Conservation (phyloP, 2,329 filamentous ascomycete genomes). For the Reticulascus tulasneorum region DNA sequence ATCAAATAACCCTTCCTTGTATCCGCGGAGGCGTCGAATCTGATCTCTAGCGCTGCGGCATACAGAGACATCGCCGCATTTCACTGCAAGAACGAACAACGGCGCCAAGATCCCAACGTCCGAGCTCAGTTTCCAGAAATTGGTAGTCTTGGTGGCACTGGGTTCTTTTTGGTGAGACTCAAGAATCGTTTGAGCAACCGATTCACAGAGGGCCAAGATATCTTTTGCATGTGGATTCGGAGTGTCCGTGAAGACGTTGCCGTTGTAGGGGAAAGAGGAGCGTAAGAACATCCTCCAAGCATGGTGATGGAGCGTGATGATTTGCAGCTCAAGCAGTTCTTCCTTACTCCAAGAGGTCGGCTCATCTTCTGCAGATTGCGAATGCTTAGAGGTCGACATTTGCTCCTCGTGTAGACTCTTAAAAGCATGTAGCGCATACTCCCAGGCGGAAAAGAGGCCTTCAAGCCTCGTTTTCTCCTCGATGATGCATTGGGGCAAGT, state of each 20-base stretch:
- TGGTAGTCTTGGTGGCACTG: background rate
- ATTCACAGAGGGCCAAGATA: background rate
- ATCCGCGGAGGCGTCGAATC: background rate
- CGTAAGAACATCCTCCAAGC: background rate
- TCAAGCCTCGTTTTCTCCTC: background rate
- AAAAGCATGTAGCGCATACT: background rate
- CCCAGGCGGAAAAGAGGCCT: background rate
- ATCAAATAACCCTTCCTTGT: slow-evolving; percentile 1
- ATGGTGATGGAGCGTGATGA: background rate
- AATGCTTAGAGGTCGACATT: background rate
- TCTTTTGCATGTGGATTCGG: background rate
- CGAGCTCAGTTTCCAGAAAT: background rate
- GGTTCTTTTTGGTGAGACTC: background rate
- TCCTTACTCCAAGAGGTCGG: background rate
- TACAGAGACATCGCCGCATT: slow-evolving; percentile 1
- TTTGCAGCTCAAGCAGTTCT: background rate
- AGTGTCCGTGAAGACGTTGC: background rate
- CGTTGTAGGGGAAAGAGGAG: background rate
- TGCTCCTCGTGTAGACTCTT: background rate
- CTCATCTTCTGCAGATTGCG: background rate
- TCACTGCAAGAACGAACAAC: slow-evolving; percentile 4
- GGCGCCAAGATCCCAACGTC: slow-evolving; percentile 4
- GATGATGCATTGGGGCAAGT: background rate
- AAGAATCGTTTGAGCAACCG: background rate
- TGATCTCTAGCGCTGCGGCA: background rate